Evolutionary conservation across 2,329 filamentous ascomycete genomes (phyloP).

Genomic region (Stagonosporopsis rhizophila): DNA sequence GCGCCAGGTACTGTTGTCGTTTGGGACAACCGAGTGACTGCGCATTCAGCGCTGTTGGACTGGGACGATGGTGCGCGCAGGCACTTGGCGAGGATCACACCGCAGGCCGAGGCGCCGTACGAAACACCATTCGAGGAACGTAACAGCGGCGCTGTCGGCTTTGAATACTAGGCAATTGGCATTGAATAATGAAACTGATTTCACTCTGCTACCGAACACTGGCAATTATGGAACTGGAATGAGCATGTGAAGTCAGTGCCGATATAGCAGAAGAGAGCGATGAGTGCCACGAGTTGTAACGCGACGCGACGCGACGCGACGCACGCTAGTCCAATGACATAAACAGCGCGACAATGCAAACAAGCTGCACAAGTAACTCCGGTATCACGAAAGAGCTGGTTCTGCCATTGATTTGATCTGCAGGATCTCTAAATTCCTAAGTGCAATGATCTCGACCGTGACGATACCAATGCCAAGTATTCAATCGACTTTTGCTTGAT

Average conservation of each 20-base stretch:
- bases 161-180: constrained; percentile 26
- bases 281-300: too few species aligned
- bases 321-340: not conserved
- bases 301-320: too few species aligned
- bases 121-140: constrained; percentile 64
- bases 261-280: too few species aligned
- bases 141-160: constrained; percentile 20
- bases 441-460: too few species aligned
- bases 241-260: not conserved
- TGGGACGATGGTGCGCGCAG: constrained; percentile 81
- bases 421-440: not conserved
- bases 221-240: not conserved
- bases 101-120: constrained; percentile 78
- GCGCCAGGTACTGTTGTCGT: constrained; percentile 80
- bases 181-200: not conserved
- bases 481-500: too few species aligned
- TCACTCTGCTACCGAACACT: not conserved
- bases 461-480: not conserved
- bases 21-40: constrained; percentile 84
- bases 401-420: not conserved
- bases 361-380: not conserved
- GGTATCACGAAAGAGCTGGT: not conserved
- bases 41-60: constrained; percentile 80
- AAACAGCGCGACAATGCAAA: not conserved
- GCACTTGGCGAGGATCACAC: constrained; percentile 82